Evolutionary conservation across 2,329 filamentous ascomycete genomes (phyloP), one percentile per base, ranked within the genome.

Genomic region (Zymoseptoria passerinii): DNA sequence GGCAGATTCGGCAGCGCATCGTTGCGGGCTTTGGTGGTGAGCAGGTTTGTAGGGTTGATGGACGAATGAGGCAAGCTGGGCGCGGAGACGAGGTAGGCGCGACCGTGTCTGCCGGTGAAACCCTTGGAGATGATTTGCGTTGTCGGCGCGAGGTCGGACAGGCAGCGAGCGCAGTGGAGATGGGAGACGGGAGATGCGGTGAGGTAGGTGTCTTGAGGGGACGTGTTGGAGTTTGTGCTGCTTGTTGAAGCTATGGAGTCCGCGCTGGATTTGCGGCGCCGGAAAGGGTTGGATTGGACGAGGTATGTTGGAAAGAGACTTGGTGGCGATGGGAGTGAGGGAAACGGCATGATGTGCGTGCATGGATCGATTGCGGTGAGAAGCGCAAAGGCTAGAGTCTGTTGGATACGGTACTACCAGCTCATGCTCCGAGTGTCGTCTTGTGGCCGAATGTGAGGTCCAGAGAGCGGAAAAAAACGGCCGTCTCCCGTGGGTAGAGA

Each of bases 41-140:
- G 53, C 16, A 62, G 64, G 48, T 64, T 54, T 49, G 58, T 54
- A 6, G 62, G 57, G 18, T 58, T 50, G 60, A 52, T 63, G 53
- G 69, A 67, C 51, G 70, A 62, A 50, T 71, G 61, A 9, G 71
- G 62, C 23, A 71, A 67, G 6, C 72, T 65, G 5, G 73, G 70
- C 1, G 80, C 77, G 1, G 80, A 75, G 29, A 86, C 82, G 58
- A 86, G 81, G 70, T 84, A 86, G 49, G 83, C 83, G 58, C 83
- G 81, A 5, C 83, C 83, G 68, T 86, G 81, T 18, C 83, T 80
- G 61, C 83, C 83, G 23, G 81, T 86, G 72, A 86, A 86, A 56
- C 83, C 83, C 73, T 85, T 85, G 73, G 76, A 80, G 66, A 86
- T 81, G 58, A 86, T 84, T 61, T 83, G 81, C 5, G 77, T 77